These are phyloP conservation scores for Citrullus amarus DNA, from an alignment of 306 rosid genomes.

Conservation along the genomic window DNA sequence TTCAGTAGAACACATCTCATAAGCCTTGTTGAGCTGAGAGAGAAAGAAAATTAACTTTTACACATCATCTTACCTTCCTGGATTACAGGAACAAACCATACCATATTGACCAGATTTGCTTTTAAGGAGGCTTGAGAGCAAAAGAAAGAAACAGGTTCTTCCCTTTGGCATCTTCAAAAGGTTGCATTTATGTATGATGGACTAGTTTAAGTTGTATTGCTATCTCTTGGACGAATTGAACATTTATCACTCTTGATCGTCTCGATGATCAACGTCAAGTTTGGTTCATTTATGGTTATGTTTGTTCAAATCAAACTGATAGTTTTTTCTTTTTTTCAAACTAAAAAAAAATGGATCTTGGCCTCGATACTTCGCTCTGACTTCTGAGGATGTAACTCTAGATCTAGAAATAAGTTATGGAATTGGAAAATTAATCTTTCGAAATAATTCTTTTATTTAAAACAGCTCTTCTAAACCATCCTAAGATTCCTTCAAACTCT, in stretches of 20 bases:
- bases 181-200: not conserved
- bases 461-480: not conserved
- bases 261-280: not conserved
- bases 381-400: too few relatives aligned
- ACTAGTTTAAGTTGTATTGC: not conserved
- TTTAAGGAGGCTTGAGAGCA: not conserved
- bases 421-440: not conserved
- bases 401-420: too few relatives aligned
- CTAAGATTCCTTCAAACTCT: not conserved
- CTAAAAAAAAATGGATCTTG: too few relatives aligned
- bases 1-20: not conserved
- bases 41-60: not conserved
- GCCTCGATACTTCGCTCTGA: too few relatives aligned
- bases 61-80: not conserved
- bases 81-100: not conserved
- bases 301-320: not conserved
- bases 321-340: too few relatives aligned
- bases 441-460: too few relatives aligned
- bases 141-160: not conserved
- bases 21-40: not conserved
- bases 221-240: not conserved
- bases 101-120: not conserved
- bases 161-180: not conserved
- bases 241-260: not conserved
- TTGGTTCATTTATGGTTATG: not conserved